These are phyloP conservation scores for Sclerotinia subarctica DNA, from an alignment of 2,329 filamentous ascomycete genomes.

Conservation along the genomic window DNA sequence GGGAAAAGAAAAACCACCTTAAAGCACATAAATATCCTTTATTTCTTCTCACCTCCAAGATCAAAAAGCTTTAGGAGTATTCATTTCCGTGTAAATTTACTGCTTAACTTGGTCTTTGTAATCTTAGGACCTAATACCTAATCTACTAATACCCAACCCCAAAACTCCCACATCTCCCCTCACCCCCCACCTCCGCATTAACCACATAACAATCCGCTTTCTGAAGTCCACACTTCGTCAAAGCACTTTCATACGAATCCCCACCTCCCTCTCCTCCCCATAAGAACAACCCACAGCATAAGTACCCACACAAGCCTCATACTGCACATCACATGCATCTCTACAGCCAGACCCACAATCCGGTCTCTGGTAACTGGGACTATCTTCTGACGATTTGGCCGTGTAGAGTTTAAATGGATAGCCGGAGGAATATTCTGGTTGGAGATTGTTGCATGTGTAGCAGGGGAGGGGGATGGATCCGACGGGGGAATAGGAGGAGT, in stretches of 20 bases:
- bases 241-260: conserved; percentile 36
- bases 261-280: conserved; percentile 21
- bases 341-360: conserved; percentile 45
- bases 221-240: conserved; percentile 48
- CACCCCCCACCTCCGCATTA: conserved; percentile 43
- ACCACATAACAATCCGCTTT: conserved; percentile 47
- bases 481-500: conserved; percentile 60
- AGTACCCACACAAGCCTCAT: conserved; percentile 46
- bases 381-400: conserved; percentile 43
- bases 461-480: conserved; percentile 52
- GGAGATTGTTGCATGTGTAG: conserved; percentile 53
- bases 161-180: conserved; percentile 43
- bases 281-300: conserved; percentile 50
- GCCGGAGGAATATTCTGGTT: conserved; percentile 41
- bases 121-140: not conserved
- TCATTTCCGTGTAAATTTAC: not conserved
- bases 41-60: too few species aligned
- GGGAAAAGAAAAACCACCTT: too few species aligned
- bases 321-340: conserved; percentile 54
- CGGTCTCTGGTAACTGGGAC: conserved; percentile 45
- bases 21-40: too few species aligned
- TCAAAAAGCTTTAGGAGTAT: too few species aligned
- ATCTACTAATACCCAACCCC: conserved; percentile 28
- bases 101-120: not conserved
- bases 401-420: conserved; percentile 54